A percentile compares a stretch with the other conserved stretches of the same genome.
Evolutionary conservation across 2,329 filamentous ascomycete species (phyloP).

Genomic region (Phialophora expanda): DNA sequence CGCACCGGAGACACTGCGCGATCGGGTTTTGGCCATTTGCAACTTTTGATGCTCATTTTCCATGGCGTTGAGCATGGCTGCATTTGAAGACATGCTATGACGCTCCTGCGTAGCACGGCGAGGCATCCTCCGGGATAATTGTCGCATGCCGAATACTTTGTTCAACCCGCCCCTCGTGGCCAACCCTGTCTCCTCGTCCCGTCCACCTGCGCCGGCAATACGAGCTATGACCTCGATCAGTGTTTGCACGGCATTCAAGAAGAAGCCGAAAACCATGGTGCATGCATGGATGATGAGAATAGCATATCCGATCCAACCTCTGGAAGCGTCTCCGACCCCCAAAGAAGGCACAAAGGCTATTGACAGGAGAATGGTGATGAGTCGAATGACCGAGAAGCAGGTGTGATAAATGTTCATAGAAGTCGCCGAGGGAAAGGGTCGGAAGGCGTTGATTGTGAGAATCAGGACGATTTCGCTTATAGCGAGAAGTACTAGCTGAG

Average conservation of each 20-base stretch:
- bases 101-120: constrained; percentile 63
- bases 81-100: constrained; percentile 80
- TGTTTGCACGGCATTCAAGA: constrained; percentile 88
- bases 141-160: constrained; percentile 90
- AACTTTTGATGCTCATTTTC: constrained; percentile 67
- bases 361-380: constrained; percentile 76
- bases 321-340: constrained; percentile 75
- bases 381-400: constrained; percentile 77
- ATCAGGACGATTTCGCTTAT: constrained; percentile 93
- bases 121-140: constrained; percentile 75
- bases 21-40: constrained; percentile 58
- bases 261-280: constrained; percentile 88
- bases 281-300: constrained; percentile 85
- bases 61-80: constrained; percentile 71
- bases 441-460: constrained; percentile 84
- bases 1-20: constrained; percentile 66
- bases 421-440: constrained; percentile 85
- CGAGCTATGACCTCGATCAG: constrained; percentile 86
- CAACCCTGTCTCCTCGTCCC: constrained; percentile 55
- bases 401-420: constrained; percentile 98
- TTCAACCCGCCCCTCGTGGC: constrained; percentile 80
- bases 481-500: constrained; percentile 87
- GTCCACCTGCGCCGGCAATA: constrained; percentile 74
- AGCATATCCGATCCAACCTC: constrained; percentile 94
- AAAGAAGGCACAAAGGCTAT: constrained; percentile 84